Percentiles rank a stretch among this genome's conserved stretches.
These are phyloP conservation scores for Neurospora terricola DNA, from an alignment of 495 filamentous ascomycete genomes.

Conservation along the genomic window DNA sequence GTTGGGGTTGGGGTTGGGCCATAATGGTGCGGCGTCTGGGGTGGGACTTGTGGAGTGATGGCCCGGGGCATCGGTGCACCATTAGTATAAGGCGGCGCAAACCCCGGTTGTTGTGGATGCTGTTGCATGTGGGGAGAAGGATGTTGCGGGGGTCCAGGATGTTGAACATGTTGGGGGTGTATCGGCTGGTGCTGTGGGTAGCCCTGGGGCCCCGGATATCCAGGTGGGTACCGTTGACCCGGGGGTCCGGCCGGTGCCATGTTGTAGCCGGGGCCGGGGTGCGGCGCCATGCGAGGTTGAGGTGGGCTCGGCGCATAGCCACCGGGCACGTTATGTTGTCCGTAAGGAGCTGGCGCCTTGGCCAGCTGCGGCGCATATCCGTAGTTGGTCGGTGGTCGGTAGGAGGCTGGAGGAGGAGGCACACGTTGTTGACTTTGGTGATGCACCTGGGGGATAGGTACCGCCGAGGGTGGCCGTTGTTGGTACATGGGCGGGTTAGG, in stretches of 20 bases:
- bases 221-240: constrained; percentile 16
- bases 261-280: constrained; percentile 15
- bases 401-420: constrained; percentile 15
- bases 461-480: constrained; percentile 18
- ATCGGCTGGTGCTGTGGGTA: constrained; percentile 15
- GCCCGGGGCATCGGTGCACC: constrained; percentile 23
- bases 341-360: constrained; percentile 27
- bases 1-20: constrained; percentile 21
- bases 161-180: constrained; percentile 21
- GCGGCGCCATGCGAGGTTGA: constrained; percentile 26
- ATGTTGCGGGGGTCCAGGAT: constrained; percentile 17
- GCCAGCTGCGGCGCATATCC: constrained; percentile 25
- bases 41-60: constrained; percentile 25
- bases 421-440: constrained; percentile 19
- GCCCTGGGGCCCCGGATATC: constrained; percentile 14
- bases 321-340: constrained; percentile 29
- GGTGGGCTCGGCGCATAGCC: constrained; percentile 26
- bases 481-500: constrained; percentile 25
- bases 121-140: constrained; percentile 10
- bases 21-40: constrained; percentile 13
- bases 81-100: constrained; percentile 22
- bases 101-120: constrained; percentile 9
- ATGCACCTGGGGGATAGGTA: constrained; percentile 24
- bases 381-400: constrained; percentile 20
- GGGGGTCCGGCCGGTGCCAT: constrained; percentile 22